These are phyloP conservation scores for Penicillium fuscoglaucum DNA, from an alignment of 2,329 filamentous ascomycete species.

Conservation along the genomic window DNA sequence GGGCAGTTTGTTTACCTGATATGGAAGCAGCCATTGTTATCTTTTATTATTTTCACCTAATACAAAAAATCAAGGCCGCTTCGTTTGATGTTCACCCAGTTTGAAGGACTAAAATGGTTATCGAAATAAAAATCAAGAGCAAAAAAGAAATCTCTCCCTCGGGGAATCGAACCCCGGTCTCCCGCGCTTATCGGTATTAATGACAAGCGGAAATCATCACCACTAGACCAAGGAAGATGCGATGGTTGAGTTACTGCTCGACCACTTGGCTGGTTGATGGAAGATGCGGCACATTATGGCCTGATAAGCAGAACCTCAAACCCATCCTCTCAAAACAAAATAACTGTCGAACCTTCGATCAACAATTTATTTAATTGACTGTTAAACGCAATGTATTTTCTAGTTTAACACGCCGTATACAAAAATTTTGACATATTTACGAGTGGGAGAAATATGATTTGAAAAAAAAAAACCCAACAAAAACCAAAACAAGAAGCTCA, in stretches of 20 bases:
- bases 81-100: not conserved
- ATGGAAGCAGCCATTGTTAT: constrained; percentile 1
- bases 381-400: not conserved
- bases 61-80: not conserved
- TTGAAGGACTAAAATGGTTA: not conserved
- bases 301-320: not conserved
- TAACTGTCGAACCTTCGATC: not conserved
- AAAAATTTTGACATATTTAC: not conserved
- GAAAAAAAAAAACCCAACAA: not conserved
- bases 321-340: not conserved
- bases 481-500: not conserved
- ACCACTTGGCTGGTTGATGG: constrained; percentile 27
- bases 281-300: rapidly evolving
- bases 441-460: not conserved
- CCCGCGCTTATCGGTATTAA: constrained; percentile 35
- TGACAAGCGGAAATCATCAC: constrained; percentile 46
- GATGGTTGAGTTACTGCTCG: constrained; percentile 27
- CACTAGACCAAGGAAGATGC: constrained; percentile 40
- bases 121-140: not conserved
- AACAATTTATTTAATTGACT: not conserved
- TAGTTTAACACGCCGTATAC: not conserved
- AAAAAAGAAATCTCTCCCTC: constrained; percentile 37
- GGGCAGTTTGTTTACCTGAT: not conserved
- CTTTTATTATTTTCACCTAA: not conserved
- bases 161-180: constrained; percentile 43